A percentile compares a stretch with the other conserved stretches of the same genome.
Evolutionary conservation across 2,329 filamentous ascomycete genomes (phyloP).

Genomic region (Penicillium verrucosum): DNA sequence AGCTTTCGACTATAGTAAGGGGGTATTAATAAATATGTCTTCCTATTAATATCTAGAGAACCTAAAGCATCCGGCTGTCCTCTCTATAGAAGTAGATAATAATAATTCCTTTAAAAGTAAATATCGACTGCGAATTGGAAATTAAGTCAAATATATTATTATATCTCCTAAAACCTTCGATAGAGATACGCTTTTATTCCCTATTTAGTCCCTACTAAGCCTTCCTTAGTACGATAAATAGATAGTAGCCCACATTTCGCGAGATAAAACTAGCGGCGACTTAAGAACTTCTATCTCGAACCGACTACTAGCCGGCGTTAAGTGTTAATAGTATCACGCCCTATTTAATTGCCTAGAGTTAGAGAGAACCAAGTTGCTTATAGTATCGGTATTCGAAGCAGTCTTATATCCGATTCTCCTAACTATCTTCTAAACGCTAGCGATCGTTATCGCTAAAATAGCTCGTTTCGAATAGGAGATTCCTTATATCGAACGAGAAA

Average conservation of each 20-base stretch:
- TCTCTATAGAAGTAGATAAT: neutral
- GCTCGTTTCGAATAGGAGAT: constrained; percentile 35
- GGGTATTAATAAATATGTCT: too few species aligned
- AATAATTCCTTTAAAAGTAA: too few species aligned
- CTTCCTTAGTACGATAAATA: constrained; percentile 5
- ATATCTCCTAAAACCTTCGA: neutral
- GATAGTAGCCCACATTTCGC: constrained; percentile 2
- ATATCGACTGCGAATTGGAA: too few species aligned
- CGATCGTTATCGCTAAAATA: constrained; percentile 31
- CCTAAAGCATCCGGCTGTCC: neutral
- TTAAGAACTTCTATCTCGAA: constrained; percentile 26
- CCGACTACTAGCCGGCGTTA: constrained; percentile 23
- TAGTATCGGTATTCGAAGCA: constrained; percentile 25
- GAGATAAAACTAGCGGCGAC: constrained; percentile 19
- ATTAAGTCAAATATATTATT: too few species aligned
- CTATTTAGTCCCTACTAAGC: neutral
- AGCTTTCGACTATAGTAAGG: too few species aligned
- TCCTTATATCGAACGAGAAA: neutral
- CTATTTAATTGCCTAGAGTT: constrained; percentile 25
- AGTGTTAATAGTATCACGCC: constrained; percentile 26
- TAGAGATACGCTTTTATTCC: constrained; percentile 7
- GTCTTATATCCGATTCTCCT: constrained; percentile 17
- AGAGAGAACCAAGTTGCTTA: constrained; percentile 27
- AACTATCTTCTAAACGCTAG: constrained; percentile 9
- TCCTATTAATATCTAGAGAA: too few species aligned